Percentiles rank a stretch among this genome's conserved stretches.
Evolutionary conservation across 2,329 filamentous ascomycete genomes (phyloP).

Genomic region (Colletotrichum liaoningense): DNA sequence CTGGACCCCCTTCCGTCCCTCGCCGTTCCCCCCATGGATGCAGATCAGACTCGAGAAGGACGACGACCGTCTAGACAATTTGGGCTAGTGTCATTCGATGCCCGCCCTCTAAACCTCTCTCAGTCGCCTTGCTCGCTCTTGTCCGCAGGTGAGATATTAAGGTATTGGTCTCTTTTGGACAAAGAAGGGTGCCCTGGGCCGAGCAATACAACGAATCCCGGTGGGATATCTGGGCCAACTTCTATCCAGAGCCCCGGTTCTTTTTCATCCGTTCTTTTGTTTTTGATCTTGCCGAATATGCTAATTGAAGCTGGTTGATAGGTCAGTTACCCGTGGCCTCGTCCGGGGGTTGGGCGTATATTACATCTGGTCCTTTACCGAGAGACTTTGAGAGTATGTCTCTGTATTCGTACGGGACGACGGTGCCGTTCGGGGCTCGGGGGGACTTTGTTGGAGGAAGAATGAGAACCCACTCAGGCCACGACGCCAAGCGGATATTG

Average conservation of each 20-base stretch:
- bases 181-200: not conserved
- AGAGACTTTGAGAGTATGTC: not conserved
- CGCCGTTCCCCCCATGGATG: slow-evolving; percentile 25
- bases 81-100: slow-evolving; percentile 2
- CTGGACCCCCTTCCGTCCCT: slow-evolving; percentile 13
- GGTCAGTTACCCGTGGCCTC: not conserved
- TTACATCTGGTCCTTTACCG: not conserved
- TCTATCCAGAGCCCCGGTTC: not conserved
- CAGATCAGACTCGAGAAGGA: slow-evolving; percentile 35
- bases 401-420: not conserved
- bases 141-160: slow-evolving; percentile 10
- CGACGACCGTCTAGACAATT: not conserved
- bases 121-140: slow-evolving; percentile 5
- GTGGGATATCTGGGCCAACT: not conserved
- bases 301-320: slow-evolving; percentile 7
- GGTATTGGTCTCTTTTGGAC: not conserved
- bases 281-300: not conserved
- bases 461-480: not conserved
- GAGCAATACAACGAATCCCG: not conserved
- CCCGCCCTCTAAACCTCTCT: not conserved
- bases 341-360: not conserved
- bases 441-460: not conserved
- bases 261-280: not conserved
- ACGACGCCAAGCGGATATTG: slow-evolving; percentile 18
- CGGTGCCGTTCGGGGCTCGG: slow-evolving; percentile 3